Percentiles rank a stretch among this genome's conserved stretches.
Evolutionary conservation across 305 asterid species (phyloP).

Genomic region (Fraxinus floribunda): DNA sequence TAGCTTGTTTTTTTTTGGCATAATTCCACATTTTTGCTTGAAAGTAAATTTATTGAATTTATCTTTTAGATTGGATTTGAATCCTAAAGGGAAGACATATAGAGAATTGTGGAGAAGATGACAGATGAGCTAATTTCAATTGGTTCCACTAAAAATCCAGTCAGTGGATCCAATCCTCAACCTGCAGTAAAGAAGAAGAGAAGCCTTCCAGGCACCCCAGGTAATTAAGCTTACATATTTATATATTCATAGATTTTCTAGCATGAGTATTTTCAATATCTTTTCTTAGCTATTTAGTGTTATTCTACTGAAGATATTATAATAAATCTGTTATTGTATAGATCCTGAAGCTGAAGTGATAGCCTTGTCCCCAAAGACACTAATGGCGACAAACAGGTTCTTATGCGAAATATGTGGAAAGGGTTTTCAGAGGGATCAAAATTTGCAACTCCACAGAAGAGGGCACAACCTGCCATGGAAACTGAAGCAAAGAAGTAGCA

Average conservation of each 20-base stretch:
- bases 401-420: constrained; percentile 82
- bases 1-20: constrained; percentile 4
- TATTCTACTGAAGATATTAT: not conserved
- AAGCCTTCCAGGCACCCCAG: constrained; percentile 91
- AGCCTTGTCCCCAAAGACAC: constrained; percentile 75
- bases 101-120: constrained; percentile 35
- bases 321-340: constrained; percentile 15
- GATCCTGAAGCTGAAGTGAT: constrained; percentile 93
- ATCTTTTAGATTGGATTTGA: constrained; percentile 12
- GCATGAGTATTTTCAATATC: not conserved
- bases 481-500: constrained; percentile 71
- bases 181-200: constrained; percentile 69
- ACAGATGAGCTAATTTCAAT: constrained; percentile 50
- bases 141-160: constrained; percentile 34
- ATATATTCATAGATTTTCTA: not conserved
- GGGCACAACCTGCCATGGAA: constrained; percentile 96
- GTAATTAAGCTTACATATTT: constrained; percentile 2
- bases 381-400: constrained; percentile 88
- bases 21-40: constrained; percentile 19
- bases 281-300: not conserved
- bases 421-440: constrained; percentile 91
- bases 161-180: constrained; percentile 42
- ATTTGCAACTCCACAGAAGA: constrained; percentile 78
- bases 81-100: not conserved
- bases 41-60: not conserved